Evolutionary conservation across 2,329 filamentous ascomycete species (phyloP).

Genomic region (Domatiomyces catenatus): DNA sequence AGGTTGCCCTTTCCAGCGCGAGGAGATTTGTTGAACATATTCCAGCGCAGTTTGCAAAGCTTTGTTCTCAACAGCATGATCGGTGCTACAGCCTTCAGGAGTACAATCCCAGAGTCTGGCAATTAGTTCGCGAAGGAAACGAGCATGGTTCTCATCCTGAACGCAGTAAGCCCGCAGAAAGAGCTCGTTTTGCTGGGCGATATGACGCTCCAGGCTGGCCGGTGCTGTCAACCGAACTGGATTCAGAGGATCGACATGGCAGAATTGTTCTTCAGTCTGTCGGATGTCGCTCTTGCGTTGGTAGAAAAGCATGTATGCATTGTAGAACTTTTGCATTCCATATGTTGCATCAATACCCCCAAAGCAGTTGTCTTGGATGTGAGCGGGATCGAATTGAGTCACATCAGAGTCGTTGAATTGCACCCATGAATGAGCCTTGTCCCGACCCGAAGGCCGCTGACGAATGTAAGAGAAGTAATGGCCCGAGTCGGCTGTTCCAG

Average conservation of each 20-base stretch:
- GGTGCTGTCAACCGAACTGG: conserved; percentile 34
- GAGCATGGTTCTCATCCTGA: conserved; percentile 55
- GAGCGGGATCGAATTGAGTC: conserved; percentile 54
- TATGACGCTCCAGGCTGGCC: conserved; percentile 35
- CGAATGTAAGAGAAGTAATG: conserved; percentile 96
- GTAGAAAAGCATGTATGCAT: conserved; percentile 97
- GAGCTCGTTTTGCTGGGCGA: conserved; percentile 56
- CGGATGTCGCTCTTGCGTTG: conserved; percentile 57
- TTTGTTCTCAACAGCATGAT: conserved; percentile 31
- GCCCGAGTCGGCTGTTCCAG: conserved; percentile 80
- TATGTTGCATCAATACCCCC: conserved; percentile 44
- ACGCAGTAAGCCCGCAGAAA: conserved; percentile 65
- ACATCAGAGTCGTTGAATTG: conserved; percentile 92
- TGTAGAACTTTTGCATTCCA: conserved; percentile 51
- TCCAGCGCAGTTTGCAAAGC: conserved; percentile 31
- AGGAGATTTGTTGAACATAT: conserved; percentile 62
- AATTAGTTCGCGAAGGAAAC: conserved; percentile 51
- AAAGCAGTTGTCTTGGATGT: conserved; percentile 64
- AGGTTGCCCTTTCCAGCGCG: conserved; percentile 52
- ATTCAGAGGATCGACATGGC: conserved; percentile 32
- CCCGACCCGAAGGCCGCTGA: conserved; percentile 47
- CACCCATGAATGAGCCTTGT: conserved; percentile 49
- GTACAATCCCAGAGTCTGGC: conserved; percentile 38
- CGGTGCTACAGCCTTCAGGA: conserved; percentile 33
- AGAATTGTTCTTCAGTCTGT: conserved; percentile 35